Evolutionary conservation across 306 rosid species (phyloP), one percentile per base, ranked within the genome.

Genomic region (Malus sieversii): DNA sequence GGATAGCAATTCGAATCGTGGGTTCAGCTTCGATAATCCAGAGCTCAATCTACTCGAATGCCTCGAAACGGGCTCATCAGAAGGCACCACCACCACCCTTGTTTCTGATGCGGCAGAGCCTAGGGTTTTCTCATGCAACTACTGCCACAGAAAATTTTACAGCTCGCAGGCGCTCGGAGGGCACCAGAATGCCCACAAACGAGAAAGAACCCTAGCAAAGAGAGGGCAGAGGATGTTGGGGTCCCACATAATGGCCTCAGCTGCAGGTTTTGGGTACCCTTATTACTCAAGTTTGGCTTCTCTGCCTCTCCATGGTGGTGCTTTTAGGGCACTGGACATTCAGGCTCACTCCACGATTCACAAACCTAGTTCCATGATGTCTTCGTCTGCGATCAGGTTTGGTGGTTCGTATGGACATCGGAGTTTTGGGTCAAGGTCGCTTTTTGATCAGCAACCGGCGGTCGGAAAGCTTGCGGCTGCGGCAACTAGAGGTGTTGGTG

Each of bases 101-200:
- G 13, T 29, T 52, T 75, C 45, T 67, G 77, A 85, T 40, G 80
- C 16, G 7, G 70, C 71, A 4, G 86, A 87, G 74, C 86, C 81
- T 2, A 33, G 89, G 44, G 84, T 85, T 0, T 91, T 91, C 77
- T 82, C 96, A 30, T 93, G 97, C 80, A 93, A 91, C 64, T 93
- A 78, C 29, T 93, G 98, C 30, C 86, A 83, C 70, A 88, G 93
- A 76, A 91, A 93, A 61, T 91, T 93, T 84, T 87, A 84, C 71
- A 88, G 92, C 45, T 89, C 97, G 40, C 96, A 93, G 61, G 97
- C 97, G 1, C 86, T 93, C 19, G 96, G 97, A 6, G 97, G 98
- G 6, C 98, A 93, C 87, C 98, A 93, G 78, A 93, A 93, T 80
- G 98, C 97, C 15, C 97, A 93, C 78, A 93, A 89, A 70, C 86